These are phyloP conservation scores for Septoria petroselini DNA, from an alignment of 2,329 filamentous ascomycete species.

Conservation along the genomic window DNA sequence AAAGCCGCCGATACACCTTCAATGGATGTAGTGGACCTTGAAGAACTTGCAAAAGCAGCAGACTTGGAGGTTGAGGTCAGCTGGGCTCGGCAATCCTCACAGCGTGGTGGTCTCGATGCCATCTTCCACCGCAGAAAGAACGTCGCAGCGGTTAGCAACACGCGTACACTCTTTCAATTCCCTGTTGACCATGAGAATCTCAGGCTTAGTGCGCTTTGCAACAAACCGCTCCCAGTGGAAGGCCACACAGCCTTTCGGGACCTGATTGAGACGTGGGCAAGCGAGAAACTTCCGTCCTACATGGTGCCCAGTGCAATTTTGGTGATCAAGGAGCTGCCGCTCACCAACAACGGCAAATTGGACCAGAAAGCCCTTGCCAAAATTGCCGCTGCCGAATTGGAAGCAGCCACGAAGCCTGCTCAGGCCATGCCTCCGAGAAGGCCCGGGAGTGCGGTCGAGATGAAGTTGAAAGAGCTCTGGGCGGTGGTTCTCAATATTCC, in stretches of 20 bases:
- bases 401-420: constrained; percentile 1
- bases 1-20: background rate
- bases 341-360: constrained; percentile 43
- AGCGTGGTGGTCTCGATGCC: constrained; percentile 15
- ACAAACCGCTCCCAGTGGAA: too few species aligned
- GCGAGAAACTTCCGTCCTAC: constrained; percentile 2
- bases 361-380: constrained; percentile 2
- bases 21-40: constrained; percentile 8
- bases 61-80: constrained; percentile 14
- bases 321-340: constrained; percentile 20
- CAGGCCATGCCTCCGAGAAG: background rate
- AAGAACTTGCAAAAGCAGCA: constrained; percentile 4
- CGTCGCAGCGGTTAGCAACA: background rate
- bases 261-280: background rate
- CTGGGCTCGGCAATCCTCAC: constrained; percentile 16
- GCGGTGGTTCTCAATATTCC: constrained; percentile 1
- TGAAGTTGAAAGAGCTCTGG: constrained; percentile 5
- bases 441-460: background rate
- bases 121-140: constrained; percentile 11
- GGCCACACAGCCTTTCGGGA: too few species aligned
- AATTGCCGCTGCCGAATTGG: constrained; percentile 3
- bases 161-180: constrained; percentile 10
- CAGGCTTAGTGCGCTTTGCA: too few species aligned
- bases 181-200: too few species aligned
- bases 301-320: constrained; percentile 5